A percentile compares a stretch with the other conserved stretches of the same genome.
phyloP scores from a whole-genome alignment of 139 green algal genomes.

The Chlamydomonas sp. region DNA sequence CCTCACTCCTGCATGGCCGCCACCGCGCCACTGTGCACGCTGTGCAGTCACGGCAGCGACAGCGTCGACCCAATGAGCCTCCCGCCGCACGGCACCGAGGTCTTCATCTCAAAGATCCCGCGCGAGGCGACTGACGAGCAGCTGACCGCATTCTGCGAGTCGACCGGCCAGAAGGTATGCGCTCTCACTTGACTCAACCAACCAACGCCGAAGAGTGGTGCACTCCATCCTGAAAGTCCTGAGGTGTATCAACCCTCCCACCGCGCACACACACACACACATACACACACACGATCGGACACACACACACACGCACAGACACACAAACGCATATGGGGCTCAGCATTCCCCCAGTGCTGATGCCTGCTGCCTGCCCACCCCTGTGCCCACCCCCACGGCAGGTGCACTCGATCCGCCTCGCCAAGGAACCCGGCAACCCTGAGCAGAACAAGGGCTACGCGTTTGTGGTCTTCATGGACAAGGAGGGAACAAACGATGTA shows the following conservation, averaged over 20 bases:
- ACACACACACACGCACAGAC: no score
- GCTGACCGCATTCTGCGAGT: slow-evolving; percentile 39
- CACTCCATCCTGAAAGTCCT: no score
- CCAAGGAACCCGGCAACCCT: slow-evolving; percentile 54
- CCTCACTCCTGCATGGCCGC: not conserved
- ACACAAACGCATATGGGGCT: no score
- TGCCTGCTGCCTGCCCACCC: no score
- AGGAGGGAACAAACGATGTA: slow-evolving; percentile 44
- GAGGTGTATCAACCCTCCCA: no score
- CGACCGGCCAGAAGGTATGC: slow-evolving; percentile 25
- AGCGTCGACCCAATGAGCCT: slow-evolving; percentile 10
- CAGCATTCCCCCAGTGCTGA: no score
- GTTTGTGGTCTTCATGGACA: slow-evolving; percentile 65
- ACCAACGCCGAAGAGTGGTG: no score
- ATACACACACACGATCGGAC: no score
- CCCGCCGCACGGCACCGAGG: slow-evolving; percentile 25
- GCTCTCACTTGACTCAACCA: no score
- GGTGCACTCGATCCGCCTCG: slow-evolving; percentile 38
- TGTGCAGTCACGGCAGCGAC: not conserved
- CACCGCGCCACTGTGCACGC: not conserved
- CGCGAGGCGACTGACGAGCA: slow-evolving; percentile 50
- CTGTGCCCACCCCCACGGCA: no score
- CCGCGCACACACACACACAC: no score
- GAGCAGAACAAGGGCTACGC: slow-evolving; percentile 67
- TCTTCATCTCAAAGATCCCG: slow-evolving; percentile 67